Conservation (phyloP, 345 rosid species). For the Aurinia saxatilis region DNA sequence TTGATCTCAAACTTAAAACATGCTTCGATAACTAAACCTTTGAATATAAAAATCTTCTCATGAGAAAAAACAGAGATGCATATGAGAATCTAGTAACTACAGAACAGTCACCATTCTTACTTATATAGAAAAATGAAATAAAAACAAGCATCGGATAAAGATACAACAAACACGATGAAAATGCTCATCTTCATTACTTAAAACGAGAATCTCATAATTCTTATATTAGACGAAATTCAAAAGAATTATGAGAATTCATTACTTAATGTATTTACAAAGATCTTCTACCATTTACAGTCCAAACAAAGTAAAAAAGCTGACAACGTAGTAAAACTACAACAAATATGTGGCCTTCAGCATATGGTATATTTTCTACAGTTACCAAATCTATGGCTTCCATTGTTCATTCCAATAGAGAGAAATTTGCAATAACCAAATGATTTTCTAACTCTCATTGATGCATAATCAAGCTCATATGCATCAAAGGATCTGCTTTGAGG, state of each 20-base stretch:
- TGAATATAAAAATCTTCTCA: no score
- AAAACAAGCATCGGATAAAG: no score
- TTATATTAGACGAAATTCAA: background rate
- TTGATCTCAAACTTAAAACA: no score
- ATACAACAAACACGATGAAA: no score
- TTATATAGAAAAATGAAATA: no score
- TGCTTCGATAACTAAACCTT: no score
- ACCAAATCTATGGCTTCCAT: conserved; percentile 10
- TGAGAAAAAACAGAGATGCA: no score
- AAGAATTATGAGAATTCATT: conserved; percentile 12
- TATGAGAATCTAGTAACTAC: no score
- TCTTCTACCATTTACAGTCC: conserved; percentile 24
- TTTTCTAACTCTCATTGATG: conserved; percentile 9
- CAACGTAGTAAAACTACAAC: background rate
- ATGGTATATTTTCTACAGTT: conserved; percentile 1
- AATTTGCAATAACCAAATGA: background rate
- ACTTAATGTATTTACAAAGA: conserved; percentile 18
- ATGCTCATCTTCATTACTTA: no score
- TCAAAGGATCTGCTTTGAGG: conserved; percentile 19
- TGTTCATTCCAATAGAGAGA: conserved; percentile 15
- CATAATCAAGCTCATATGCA: conserved; percentile 22
- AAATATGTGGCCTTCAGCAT: background rate
- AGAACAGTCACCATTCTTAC: no score
- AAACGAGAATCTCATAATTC: background rate
- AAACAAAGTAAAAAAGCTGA: background rate